These are phyloP conservation scores for Aleurites moluccanus DNA, from an alignment of 441 rosid species.

Conservation along the genomic window DNA sequence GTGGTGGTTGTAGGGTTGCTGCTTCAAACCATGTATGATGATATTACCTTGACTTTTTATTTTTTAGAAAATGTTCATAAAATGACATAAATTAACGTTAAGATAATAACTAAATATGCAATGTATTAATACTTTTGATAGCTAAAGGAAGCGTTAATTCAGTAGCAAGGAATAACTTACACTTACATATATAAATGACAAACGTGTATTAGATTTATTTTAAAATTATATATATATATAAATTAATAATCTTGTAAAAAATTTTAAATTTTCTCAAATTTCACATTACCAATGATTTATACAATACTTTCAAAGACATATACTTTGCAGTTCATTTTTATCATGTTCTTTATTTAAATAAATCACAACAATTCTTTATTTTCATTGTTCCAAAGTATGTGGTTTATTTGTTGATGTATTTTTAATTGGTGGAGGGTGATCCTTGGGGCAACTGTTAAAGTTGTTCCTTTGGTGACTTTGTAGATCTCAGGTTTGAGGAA, in stretches of 20 bases:
- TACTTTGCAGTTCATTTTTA: background rate
- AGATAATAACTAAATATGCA: background rate
- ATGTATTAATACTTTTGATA: background rate
- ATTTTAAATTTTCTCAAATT: background rate
- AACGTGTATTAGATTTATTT: background rate
- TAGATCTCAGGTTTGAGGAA: too few relatives aligned
- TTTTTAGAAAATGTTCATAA: background rate
- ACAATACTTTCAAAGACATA: background rate
- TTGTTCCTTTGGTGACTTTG: too few relatives aligned
- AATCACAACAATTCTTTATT: background rate
- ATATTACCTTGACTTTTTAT: background rate
- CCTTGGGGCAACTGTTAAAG: too few relatives aligned
- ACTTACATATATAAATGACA: background rate
- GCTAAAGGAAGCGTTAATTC: background rate
- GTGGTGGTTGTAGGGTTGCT: background rate
- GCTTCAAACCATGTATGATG: background rate
- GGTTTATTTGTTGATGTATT: slow-evolving; percentile 1
- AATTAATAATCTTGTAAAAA: background rate
- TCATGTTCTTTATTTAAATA: background rate
- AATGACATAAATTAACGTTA: background rate
- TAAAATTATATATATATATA: background rate
- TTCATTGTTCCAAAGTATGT: slow-evolving; percentile 1
- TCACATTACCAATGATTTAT: background rate
- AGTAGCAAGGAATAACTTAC: background rate
- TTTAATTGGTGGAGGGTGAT: too few relatives aligned